Percentiles rank a stretch among this genome's conserved stretches.
These are phyloP conservation scores for Blastobotrys peoriensis DNA, from an alignment of 805 yeast genomes.

Conservation along the genomic window DNA sequence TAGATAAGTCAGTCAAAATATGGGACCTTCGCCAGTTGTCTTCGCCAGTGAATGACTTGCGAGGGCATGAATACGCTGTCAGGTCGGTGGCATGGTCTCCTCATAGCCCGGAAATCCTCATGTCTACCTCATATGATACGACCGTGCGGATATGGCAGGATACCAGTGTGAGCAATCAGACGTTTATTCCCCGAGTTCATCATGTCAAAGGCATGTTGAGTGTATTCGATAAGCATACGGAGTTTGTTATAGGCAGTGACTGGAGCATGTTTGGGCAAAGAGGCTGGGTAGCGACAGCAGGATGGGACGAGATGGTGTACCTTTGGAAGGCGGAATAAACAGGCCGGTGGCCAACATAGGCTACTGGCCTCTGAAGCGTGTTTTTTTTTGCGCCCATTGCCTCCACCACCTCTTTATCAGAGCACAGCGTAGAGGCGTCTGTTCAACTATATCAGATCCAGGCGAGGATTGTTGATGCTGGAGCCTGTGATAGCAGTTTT, in stretches of 20 bases:
- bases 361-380: no score
- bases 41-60: constrained; percentile 66
- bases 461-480: no score
- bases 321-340: constrained; percentile 61
- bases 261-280: constrained; percentile 97
- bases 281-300: constrained; percentile 91
- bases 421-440: no score
- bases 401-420: no score
- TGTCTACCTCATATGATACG: constrained; percentile 89
- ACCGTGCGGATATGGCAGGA: constrained; percentile 84
- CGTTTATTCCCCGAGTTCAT: constrained; percentile 26
- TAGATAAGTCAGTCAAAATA: constrained; percentile 72
- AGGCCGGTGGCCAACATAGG: no score
- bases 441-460: no score
- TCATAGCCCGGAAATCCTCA: constrained; percentile 61
- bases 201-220: constrained; percentile 49
- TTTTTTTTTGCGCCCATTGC: no score
- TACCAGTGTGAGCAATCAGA: constrained; percentile 49
- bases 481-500: no score
- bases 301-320: constrained; percentile 94
- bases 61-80: constrained; percentile 88
- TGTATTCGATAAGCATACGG: constrained; percentile 65
- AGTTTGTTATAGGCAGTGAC: constrained; percentile 89
- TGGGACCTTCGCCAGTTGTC: constrained; percentile 72
- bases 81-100: constrained; percentile 85